phyloP scores from a whole-genome alignment of 768 basidiomycete species.

The Naganishia friedmannii region DNA sequence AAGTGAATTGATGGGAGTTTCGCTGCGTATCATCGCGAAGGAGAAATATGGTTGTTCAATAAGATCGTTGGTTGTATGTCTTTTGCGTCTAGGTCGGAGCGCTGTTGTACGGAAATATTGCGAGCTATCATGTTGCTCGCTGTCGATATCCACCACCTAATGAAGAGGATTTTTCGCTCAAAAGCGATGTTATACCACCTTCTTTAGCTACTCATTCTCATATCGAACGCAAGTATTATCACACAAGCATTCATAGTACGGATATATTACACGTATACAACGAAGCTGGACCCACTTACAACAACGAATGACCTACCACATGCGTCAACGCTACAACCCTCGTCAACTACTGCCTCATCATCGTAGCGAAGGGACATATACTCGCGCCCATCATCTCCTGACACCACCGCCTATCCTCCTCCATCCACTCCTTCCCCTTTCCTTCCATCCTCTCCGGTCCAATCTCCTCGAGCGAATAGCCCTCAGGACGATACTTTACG shows the following conservation, averaged over 20 bases:
- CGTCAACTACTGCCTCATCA: conserved; percentile 6
- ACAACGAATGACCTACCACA: neutral
- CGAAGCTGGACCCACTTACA: neutral
- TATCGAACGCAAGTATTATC: no score
- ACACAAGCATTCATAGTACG: no score
- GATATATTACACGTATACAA: neutral
- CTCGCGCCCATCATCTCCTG: neutral
- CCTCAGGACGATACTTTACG: conserved; percentile 26
- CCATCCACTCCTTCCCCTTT: conserved; percentile 29
- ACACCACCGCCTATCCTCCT: conserved; percentile 1
- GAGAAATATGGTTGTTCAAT: neutral
- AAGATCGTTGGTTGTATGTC: neutral
- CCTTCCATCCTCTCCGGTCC: conserved; percentile 19
- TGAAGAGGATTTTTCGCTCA: no score
- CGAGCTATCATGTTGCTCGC: no score
- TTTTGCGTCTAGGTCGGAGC: neutral
- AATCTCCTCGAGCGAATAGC: conserved; percentile 23
- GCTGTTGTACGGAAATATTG: no score
- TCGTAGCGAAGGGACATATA: conserved; percentile 21
- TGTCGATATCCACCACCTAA: no score
- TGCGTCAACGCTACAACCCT: neutral
- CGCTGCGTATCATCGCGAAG: neutral
- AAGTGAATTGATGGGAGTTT: neutral
- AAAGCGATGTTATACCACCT: no score
- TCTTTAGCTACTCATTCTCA: no score